Evolutionary conservation across 352 stramenopile genomes (phyloP).

Genomic region (Phytophthora foliorum): DNA sequence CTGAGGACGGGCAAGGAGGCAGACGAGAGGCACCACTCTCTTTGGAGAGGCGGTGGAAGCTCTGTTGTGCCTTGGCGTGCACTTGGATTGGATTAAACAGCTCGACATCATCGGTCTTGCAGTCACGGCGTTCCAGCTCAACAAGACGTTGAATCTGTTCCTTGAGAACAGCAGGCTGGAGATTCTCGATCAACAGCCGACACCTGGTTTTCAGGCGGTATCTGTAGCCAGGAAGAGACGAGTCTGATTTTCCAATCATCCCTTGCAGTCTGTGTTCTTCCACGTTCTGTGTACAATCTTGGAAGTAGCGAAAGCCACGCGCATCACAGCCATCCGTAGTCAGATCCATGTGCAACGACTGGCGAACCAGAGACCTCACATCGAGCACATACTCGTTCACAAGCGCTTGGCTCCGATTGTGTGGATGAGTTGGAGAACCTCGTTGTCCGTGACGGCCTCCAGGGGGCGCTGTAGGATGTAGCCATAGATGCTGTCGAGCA

Average conservation of each 20-base stretch:
- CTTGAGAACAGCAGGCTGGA: neutral
- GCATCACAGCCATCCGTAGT: slow-evolving; percentile 18
- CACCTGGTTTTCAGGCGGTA: slow-evolving; percentile 5
- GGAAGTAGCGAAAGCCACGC: slow-evolving; percentile 23
- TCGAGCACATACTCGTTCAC: slow-evolving; percentile 21
- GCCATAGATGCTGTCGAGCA: slow-evolving; percentile 15
- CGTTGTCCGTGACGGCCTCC: slow-evolving; percentile 4
- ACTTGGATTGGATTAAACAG: slow-evolving; percentile 7
- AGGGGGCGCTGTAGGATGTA: slow-evolving; percentile 18
- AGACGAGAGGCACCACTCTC: neutral
- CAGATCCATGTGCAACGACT: slow-evolving; percentile 23
- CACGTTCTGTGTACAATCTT: slow-evolving; percentile 17
- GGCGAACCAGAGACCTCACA: slow-evolving; percentile 16
- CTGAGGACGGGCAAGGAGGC: neutral
- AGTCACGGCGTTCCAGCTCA: slow-evolving; percentile 15
- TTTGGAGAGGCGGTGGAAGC: slow-evolving; percentile 1
- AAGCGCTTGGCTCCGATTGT: slow-evolving; percentile 4
- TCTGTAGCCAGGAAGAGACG: slow-evolving; percentile 6
- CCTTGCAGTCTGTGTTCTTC: slow-evolving; percentile 14
- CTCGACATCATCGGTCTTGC: slow-evolving; percentile 8
- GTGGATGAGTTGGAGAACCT: slow-evolving; percentile 15
- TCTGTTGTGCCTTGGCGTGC: slow-evolving; percentile 5
- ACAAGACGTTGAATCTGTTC: slow-evolving; percentile 9
- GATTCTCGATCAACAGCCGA: neutral
- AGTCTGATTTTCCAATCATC: slow-evolving; percentile 9